These are phyloP conservation scores for Talaromyces trachyspermus DNA, from an alignment of 495 filamentous ascomycete species.

Conservation along the genomic window DNA sequence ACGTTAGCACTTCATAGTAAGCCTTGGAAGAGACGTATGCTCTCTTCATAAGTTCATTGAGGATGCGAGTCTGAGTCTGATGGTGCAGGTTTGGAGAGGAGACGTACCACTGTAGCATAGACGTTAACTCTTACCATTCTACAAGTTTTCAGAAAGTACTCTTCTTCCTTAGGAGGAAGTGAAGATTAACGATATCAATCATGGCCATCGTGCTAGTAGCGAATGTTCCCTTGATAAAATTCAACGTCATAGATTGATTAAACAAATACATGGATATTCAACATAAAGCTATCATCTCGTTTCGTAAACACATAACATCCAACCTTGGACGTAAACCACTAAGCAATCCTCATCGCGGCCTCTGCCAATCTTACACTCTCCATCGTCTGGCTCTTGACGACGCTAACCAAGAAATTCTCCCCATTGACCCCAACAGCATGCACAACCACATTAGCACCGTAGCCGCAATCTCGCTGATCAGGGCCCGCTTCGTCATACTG, in stretches of 20 bases:
- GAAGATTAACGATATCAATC: not conserved
- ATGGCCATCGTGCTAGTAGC: not conserved
- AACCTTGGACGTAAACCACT: no score
- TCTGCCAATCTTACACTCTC: slow-evolving; percentile 14
- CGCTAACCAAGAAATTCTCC: slow-evolving; percentile 17
- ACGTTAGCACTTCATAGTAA: slow-evolving; percentile 44
- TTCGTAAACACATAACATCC: no score
- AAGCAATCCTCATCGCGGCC: slow-evolving; percentile 5
- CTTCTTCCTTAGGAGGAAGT: not conserved
- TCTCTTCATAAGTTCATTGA: slow-evolving; percentile 20
- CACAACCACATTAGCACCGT: slow-evolving; percentile 19
- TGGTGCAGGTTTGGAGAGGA: slow-evolving; percentile 6
- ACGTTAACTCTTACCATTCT: not conserved
- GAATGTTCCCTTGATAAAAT: not conserved
- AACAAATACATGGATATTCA: not conserved
- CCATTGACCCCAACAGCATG: slow-evolving; percentile 12
- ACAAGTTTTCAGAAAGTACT: not conserved
- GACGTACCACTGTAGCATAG: slow-evolving; percentile 1
- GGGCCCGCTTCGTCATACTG: slow-evolving; percentile 15
- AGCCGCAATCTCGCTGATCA: slow-evolving; percentile 14
- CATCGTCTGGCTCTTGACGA: slow-evolving; percentile 13
- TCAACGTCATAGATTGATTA: no score
- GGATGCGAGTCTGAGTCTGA: slow-evolving; percentile 7
- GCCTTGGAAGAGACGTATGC: slow-evolving; percentile 46
- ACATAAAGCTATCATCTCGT: not conserved